These are phyloP conservation scores for Colletotrichum sp. DNA, from an alignment of 2,329 filamentous ascomycete genomes.

Conservation along the genomic window DNA sequence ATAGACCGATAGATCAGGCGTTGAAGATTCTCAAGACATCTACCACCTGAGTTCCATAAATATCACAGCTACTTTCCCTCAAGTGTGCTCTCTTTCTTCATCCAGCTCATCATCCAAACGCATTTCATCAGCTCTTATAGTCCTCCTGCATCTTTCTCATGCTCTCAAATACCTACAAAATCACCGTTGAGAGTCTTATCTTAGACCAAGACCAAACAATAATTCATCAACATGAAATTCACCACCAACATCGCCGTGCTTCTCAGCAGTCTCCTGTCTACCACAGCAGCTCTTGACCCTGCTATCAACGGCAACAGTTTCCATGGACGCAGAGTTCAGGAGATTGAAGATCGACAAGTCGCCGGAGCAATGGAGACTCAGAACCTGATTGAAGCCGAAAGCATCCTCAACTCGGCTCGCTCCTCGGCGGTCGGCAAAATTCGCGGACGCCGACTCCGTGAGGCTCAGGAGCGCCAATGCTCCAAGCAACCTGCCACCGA, in stretches of 20 bases:
- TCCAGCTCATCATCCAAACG: neutral
- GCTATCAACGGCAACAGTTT: neutral
- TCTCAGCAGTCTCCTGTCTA: neutral
- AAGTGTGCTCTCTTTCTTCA: neutral
- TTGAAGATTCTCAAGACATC: neutral
- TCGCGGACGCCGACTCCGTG: neutral
- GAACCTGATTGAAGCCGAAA: neutral
- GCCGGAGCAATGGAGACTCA: constrained; percentile 1
- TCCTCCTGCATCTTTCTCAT: neutral
- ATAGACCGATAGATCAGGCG: neutral
- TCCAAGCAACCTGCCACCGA: neutral
- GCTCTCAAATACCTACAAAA: neutral
- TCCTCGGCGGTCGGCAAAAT: neutral
- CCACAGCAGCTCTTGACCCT: neutral
- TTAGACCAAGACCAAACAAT: neutral
- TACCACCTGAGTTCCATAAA: neutral
- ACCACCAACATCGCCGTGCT: neutral
- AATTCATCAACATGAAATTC: neutral
- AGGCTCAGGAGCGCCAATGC: neutral
- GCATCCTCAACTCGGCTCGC: neutral
- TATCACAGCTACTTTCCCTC: neutral
- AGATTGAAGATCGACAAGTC: neutral
- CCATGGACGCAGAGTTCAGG: neutral
- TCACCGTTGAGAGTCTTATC: neutral
- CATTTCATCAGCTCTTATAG: neutral